Evolutionary conservation across 139 green algal genomes (phyloP), one percentile per base, ranked within the genome.

Genomic region (Auxenochlorella pyrenoidosa): DNA sequence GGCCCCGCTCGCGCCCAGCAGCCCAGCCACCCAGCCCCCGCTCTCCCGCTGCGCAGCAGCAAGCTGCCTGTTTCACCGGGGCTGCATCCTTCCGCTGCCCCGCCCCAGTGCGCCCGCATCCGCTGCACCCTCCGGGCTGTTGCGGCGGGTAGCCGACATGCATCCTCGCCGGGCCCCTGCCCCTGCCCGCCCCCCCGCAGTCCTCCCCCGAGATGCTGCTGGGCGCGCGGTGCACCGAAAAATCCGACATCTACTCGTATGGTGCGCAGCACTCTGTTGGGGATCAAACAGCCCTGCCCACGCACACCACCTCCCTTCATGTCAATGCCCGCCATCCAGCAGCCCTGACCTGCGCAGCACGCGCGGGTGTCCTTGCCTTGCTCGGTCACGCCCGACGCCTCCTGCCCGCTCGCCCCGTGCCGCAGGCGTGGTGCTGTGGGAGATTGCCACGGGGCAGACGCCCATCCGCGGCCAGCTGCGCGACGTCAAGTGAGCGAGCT

Each of bases 181-280:
- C 34, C 36, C 36, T 5, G 28, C 79, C 38, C 32, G 5, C 38
- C 77, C n/a, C 44, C 32, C 77, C 71, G 41, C 84, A 87, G 84
- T 81, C 68, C 32, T 79, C 91, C 0, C 91, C 91, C 38, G 91
- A 93, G 43, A 79, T 93, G 85, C 80, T 94, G 47, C 28, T 90
- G 75, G 90, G 90, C 32, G 38, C 84, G 22, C 76, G 68, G 10
- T 90, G 86, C 79, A 94, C 88, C 0, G 86, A 89, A 51, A 89
- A 89, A 18, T 84, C 76, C 44, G 91, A 94, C 68, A 91, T 90
- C 5, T 94, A 88, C 79, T 86, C 68, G 16, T 92, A 89, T 51
- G 90, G 82, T 86, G 82, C 28, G 80, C 70, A 43, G 72, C 72
- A n/a, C 34, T 18, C 36, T 0, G 36, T 13, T 63, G 71, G n/a